These are phyloP conservation scores for Aureobasidium sp. DNA, from an alignment of 2,329 filamentous ascomycete genomes.

Conservation along the genomic window DNA sequence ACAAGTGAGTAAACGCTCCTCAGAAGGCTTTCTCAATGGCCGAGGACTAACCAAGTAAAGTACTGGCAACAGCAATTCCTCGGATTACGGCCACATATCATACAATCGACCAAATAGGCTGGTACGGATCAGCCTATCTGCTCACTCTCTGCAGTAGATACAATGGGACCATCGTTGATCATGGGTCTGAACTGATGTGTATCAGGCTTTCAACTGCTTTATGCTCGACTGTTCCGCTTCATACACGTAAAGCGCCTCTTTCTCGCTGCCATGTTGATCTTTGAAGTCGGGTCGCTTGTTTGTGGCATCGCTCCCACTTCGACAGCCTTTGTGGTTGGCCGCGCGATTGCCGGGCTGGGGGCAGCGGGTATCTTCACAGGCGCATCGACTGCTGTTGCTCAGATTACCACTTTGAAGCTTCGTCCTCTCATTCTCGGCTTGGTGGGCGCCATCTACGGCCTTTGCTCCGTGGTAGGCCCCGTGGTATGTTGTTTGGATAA, in stretches of 20 bases:
- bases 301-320: slow-evolving; percentile 46
- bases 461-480: slow-evolving; percentile 40
- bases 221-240: slow-evolving; percentile 42
- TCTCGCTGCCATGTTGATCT: slow-evolving; percentile 38
- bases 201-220: slow-evolving; percentile 35
- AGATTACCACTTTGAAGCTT: slow-evolving; percentile 37
- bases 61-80: too few species aligned
- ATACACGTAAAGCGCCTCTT: slow-evolving; percentile 39
- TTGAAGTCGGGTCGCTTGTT: slow-evolving; percentile 45
- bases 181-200: not conserved
- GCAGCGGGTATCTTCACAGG: slow-evolving; percentile 45
- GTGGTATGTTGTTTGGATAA: too few species aligned
- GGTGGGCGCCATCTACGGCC: slow-evolving; percentile 39
- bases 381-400: slow-evolving; percentile 42
- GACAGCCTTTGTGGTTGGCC: slow-evolving; percentile 43
- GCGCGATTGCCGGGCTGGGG: slow-evolving; percentile 45
- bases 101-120: slow-evolving; percentile 39
- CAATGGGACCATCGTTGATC: too few species aligned
- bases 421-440: slow-evolving; percentile 45
- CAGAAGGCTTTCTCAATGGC: too few species aligned
- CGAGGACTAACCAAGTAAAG: too few species aligned
- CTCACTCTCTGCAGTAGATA: slow-evolving; percentile 18
- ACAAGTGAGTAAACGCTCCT: not conserved
- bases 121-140: slow-evolving; percentile 37
- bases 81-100: slow-evolving; percentile 40